Evolutionary conservation across 306 rosid species (phyloP), one percentile per base, ranked within the genome.

Genomic region (Citrullus mucosospermus): DNA sequence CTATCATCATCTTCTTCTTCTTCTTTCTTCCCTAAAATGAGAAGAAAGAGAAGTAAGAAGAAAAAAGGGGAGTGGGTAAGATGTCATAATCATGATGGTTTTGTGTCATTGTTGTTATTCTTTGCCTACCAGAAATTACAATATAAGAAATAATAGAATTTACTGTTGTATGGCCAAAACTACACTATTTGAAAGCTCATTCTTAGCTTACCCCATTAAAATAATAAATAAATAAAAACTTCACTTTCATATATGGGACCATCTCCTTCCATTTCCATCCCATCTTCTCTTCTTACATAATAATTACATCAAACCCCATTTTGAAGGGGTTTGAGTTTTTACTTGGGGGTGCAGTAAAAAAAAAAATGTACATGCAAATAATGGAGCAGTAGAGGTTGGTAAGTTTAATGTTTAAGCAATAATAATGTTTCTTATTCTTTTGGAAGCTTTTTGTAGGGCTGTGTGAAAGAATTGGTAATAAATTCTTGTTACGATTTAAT

Each of bases 61-160:
- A 14, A 39, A 48, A 13, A 8, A 20, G 6, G 54, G 78, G 4
- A 32, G 63, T 25, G 63, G 79, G 57, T 57, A 66, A 55, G 38
- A 38, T 38, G 79, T 57, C 79, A 10, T 16, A 57, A n/a, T 76
- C 79, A 39, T 57, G 44, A 76, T 34, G 79, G 79, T 76, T 50
- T 1, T 57, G 48, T 36, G 67, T 75, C 78, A 75, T 75, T 39
- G 65, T 76, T 76, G 55, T 76, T 58, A 57, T 76, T 76, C 79
- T 76, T 76, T 5, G 57, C 6, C 20, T 39, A 38, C 69, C 32
- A 58, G 38, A 75, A 43, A 43, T 71, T 71, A 22, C 76, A 5
- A 22, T 14, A 44, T 14, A 48, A 44, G 12, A 44, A 54, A 43
- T 53, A 53, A 36, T 0, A 34, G 79, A 65, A 76, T 57, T 76